Conservation (phyloP, 306 rosid genomes). For the Hylodesmum podocarpum region DNA sequence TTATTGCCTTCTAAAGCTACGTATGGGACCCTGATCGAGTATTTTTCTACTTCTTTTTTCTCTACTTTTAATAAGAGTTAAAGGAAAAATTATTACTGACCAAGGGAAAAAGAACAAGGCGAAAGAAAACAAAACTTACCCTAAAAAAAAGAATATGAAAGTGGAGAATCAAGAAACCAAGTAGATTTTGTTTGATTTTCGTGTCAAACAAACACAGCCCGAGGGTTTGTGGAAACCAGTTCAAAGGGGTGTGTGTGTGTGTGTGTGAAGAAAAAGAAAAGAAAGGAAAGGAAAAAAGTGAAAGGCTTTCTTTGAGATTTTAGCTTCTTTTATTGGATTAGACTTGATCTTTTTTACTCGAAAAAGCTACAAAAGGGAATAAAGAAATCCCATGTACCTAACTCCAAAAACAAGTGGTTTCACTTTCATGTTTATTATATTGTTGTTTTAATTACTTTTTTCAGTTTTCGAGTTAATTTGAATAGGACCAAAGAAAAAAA, state of each 20-base stretch:
- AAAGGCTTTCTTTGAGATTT: conserved; percentile 34
- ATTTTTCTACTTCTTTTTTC: conserved; percentile 52
- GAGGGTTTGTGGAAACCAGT: conserved; percentile 56
- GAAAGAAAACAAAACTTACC: conserved; percentile 19
- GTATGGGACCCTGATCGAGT: conserved; percentile 35
- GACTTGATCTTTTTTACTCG: conserved; percentile 42
- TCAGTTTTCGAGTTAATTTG: conserved; percentile 22
- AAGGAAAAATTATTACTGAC: conserved; percentile 2
- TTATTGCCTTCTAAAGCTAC: conserved; percentile 51
- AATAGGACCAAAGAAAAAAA: neutral
- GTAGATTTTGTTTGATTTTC: conserved; percentile 58
- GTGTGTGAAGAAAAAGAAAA: too few relatives aligned
- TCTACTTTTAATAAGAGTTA: conserved; percentile 63
- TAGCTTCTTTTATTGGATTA: conserved; percentile 35
- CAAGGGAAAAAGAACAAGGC: conserved; percentile 25
- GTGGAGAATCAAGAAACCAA: conserved; percentile 49
- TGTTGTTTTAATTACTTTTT: neutral
- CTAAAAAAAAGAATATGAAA: conserved; percentile 25
- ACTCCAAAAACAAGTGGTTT: conserved; percentile 40
- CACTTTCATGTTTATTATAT: conserved; percentile 24
- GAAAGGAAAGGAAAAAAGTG: conserved; percentile 19
- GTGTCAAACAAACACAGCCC: conserved; percentile 47
- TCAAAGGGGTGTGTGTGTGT: conserved; percentile 18
- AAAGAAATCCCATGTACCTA: conserved; percentile 55
- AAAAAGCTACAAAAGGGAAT: conserved; percentile 34